These are phyloP conservation scores for Geotrichum fermentans DNA, from an alignment of 1,139 yeast genomes.

Conservation along the genomic window DNA sequence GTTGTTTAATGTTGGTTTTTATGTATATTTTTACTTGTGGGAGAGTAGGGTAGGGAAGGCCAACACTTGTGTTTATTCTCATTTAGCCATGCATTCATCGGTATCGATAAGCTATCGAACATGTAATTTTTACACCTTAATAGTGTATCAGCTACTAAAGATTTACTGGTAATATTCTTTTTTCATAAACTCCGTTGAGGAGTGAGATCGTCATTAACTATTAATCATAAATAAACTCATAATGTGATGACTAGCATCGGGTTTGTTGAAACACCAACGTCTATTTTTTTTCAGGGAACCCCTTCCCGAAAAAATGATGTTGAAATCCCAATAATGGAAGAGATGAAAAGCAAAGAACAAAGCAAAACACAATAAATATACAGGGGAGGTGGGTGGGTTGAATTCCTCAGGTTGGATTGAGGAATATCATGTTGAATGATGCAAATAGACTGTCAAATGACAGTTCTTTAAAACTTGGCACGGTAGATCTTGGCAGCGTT, in stretches of 20 bases:
- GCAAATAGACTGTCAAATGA: background rate
- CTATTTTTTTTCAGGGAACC: constrained; percentile 15
- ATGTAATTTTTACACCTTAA: no score
- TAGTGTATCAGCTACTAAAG: no score
- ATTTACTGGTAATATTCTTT: background rate
- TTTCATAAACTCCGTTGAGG: constrained; percentile 27
- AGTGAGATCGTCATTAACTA: constrained; percentile 23
- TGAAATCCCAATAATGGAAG: constrained; percentile 25
- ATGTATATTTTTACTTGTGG: no score
- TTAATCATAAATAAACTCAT: constrained; percentile 16
- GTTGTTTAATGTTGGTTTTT: no score
- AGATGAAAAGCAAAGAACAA: constrained; percentile 7
- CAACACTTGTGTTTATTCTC: no score
- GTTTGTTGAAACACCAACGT: constrained; percentile 16
- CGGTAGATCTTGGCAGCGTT: constrained; percentile 97
- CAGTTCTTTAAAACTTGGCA: constrained; percentile 41
- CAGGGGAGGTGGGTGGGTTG: constrained; percentile 11
- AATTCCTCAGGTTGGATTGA: constrained; percentile 20
- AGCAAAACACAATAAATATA: constrained; percentile 16
- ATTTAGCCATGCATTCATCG: no score
- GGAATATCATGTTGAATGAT: constrained; percentile 15
- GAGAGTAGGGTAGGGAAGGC: no score
- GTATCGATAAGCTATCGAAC: no score
- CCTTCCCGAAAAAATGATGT: constrained; percentile 25
- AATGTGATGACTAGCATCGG: constrained; percentile 16